Conservation (phyloP, 176 grass and related monocot species). For the Musa troglodytarum region DNA sequence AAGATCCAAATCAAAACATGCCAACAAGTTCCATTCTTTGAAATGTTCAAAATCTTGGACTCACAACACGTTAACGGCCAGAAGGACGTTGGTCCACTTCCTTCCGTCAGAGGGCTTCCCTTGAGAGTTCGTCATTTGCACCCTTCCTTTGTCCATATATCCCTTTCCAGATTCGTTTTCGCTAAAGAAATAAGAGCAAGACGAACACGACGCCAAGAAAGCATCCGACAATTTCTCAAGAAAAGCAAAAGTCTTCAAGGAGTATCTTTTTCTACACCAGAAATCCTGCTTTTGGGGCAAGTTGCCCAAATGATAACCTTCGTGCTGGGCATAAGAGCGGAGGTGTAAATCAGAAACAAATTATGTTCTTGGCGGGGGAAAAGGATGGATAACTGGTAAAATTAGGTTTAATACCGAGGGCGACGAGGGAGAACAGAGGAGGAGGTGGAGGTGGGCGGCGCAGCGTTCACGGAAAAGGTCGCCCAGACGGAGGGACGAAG, state of each 20-base stretch:
- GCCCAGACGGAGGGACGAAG: constrained; percentile 2
- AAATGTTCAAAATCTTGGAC: background rate
- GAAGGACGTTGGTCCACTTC: constrained; percentile 16
- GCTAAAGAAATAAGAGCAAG: constrained; percentile 2
- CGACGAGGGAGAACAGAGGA: background rate
- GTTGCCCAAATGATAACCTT: background rate
- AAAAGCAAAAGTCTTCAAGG: background rate
- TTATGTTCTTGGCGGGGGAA: too few species aligned
- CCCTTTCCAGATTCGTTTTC: background rate
- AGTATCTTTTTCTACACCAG: background rate
- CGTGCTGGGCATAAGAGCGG: background rate
- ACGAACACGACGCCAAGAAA: constrained; percentile 7
- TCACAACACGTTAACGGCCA: constrained; percentile 10
- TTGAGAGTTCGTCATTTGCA: constrained; percentile 4
- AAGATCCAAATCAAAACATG: background rate
- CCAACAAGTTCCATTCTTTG: background rate
- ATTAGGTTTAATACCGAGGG: background rate
- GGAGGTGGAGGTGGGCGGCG: background rate
- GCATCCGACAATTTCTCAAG: constrained; percentile 1
- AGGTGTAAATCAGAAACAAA: background rate
- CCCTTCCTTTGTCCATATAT: background rate
- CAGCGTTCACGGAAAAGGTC: background rate
- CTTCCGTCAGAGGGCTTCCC: constrained; percentile 6
- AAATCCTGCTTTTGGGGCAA: background rate
- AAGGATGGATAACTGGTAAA: background rate